Evolutionary conservation across 139 green algal genomes (phyloP).

Genomic region (Micromonas pusilla): DNA sequence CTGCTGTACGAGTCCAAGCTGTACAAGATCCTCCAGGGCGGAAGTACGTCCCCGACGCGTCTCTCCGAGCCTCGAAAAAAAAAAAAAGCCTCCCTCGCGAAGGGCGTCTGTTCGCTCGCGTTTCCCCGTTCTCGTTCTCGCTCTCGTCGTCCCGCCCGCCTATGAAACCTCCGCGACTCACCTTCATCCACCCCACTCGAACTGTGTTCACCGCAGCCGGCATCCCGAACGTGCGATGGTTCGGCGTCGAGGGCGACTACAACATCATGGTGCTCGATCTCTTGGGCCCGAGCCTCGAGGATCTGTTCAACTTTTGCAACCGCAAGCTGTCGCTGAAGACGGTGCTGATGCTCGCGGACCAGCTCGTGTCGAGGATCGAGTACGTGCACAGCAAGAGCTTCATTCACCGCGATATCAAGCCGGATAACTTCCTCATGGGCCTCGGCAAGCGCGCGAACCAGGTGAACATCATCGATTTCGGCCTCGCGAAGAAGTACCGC

Average conservation of each 20-base stretch:
- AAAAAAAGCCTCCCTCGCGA: no score
- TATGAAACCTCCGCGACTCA: slow-evolving; percentile 14
- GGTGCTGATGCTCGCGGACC: slow-evolving; percentile 97
- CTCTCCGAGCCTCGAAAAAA: no score
- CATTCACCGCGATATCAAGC: slow-evolving; percentile 98
- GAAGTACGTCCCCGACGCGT: slow-evolving; percentile 23
- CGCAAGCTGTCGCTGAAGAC: slow-evolving; percentile 96
- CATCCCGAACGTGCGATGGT: slow-evolving; percentile 97
- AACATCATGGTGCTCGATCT: slow-evolving; percentile 99
- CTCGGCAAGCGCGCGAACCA: slow-evolving; percentile 94
- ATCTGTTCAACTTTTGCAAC: slow-evolving; percentile 99
- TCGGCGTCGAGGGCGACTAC: slow-evolving; percentile 97
- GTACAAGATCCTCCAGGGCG: slow-evolving; percentile 55
- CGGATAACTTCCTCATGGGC: slow-evolving; percentile 99
- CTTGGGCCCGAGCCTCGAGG: slow-evolving; percentile 89
- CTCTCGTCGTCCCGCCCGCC: slow-evolving; percentile 4
- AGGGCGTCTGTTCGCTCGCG: no score
- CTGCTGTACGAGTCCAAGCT: slow-evolving; percentile 55
- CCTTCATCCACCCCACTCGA: slow-evolving; percentile 15
- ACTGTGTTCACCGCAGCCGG: no score
- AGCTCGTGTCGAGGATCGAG: slow-evolving; percentile 91
- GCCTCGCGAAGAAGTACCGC: slow-evolving; percentile 98
- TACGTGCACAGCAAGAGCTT: slow-evolving; percentile 96
- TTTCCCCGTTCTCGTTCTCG: no score
- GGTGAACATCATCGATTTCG: slow-evolving; percentile 99